Evolutionary conservation across 257 asterid species (phyloP).

Genomic region (Lantana camara): DNA sequence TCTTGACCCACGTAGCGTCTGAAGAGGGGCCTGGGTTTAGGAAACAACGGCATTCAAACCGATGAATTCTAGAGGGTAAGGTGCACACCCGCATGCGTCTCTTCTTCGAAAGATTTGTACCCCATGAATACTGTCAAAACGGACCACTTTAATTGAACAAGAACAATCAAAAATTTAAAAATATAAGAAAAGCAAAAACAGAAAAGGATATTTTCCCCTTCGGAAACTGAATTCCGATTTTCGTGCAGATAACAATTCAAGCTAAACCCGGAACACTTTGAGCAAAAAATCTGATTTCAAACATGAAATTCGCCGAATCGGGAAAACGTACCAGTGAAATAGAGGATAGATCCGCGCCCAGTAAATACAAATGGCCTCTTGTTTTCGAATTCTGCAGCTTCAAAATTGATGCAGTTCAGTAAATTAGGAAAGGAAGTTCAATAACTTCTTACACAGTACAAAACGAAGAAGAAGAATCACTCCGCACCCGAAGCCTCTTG

Average conservation of each 20-base stretch:
- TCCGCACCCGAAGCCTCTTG: slow-evolving; percentile 33
- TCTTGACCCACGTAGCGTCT: slow-evolving; percentile 51
- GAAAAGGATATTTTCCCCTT: not conserved
- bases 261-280: not conserved
- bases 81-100: slow-evolving; percentile 43
- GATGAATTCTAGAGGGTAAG: slow-evolving; percentile 41
- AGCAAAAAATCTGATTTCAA: not conserved
- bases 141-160: not conserved
- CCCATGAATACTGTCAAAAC: slow-evolving; percentile 40
- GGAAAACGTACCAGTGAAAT: slow-evolving; percentile 33
- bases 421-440: not conserved
- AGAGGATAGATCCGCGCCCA: slow-evolving; percentile 33
- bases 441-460: not conserved
- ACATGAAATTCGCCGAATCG: not conserved
- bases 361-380: slow-evolving; percentile 26
- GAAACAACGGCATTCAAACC: slow-evolving; percentile 61
- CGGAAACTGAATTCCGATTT: not conserved
- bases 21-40: slow-evolving; percentile 52
- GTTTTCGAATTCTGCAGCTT: slow-evolving; percentile 39
- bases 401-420: slow-evolving; percentile 4
- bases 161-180: not conserved
- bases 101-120: slow-evolving; percentile 48
- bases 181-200: not conserved
- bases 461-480: not conserved
- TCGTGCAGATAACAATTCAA: not conserved